Base-by-base conservation (phyloP, 2,329 filamentous ascomycete species). In the Helotiales sp. region DNA sequence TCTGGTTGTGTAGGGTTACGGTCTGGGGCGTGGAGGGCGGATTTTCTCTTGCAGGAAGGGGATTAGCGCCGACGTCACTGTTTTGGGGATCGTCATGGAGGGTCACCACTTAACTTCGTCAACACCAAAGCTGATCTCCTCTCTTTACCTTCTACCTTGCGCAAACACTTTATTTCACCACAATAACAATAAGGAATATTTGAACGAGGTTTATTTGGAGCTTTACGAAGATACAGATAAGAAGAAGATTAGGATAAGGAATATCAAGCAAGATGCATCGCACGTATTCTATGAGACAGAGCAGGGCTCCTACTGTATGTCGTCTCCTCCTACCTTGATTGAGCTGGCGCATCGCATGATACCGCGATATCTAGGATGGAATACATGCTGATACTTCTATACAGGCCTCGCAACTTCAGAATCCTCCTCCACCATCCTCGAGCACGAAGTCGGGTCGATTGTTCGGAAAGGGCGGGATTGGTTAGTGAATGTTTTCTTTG, bases 251-350 rank as follows among this genome's bases (percentile, higher is more conserved):
- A n/a, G 3, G 8, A n/a, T 8, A 29, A n/a, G n/a, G 13, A 24
- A 38, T 17, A 40, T 6, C 54, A 50, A 38, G 40, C 59, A 78
- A 62, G 57, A 99, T 99, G 93, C 95, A 99, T 85, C 92, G 93
- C 76, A 97, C 95, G 66, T 99, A 98, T 76, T 96, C 92, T 70
- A 96, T 97, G 95, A 93, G 95, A 88, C 90, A 96, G 78, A 89
- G 90, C 77, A 88, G 95, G 83, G 91, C 91, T 76, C 95, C 95
- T 49, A 99, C 95, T 66, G 95, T 95, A 72, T 96, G 72, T 82
- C 33, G 46, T 59, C 55, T 55, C 52, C 42, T 48, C 25, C 34
- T 40, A 34, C 48, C 42, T 27, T 12, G 24, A 44, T 3, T 30
- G 36, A n/a, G 30, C 22, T n/a, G 17, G 19, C 19, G 47, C n/a